These are phyloP conservation scores for Zasmidium cellare DNA, from an alignment of 2,329 filamentous ascomycete species.

Conservation along the genomic window DNA sequence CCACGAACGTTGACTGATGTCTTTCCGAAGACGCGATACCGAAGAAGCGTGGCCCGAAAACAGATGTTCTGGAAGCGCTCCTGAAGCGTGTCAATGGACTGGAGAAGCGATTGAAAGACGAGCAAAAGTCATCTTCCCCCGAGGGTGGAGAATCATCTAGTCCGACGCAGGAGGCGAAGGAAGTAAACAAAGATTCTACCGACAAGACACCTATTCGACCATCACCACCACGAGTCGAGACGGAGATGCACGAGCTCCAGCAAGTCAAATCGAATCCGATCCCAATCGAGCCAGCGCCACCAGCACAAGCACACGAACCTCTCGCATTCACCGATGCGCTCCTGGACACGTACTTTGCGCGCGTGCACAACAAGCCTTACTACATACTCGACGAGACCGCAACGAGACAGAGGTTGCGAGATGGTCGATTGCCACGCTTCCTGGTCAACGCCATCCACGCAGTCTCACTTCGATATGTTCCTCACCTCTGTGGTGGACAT, in stretches of 20 bases:
- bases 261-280: constrained; percentile 6
- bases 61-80: constrained; percentile 81
- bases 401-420: constrained; percentile 69
- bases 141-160: constrained; percentile 13
- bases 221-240: constrained; percentile 5
- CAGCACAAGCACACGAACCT: constrained; percentile 12
- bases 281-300: constrained; percentile 11
- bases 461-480: constrained; percentile 62
- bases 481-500: constrained; percentile 63
- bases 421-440: constrained; percentile 61
- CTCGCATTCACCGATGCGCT: constrained; percentile 28
- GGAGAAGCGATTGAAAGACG: constrained; percentile 71
- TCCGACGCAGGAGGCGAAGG: constrained; percentile 8
- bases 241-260: constrained; percentile 8
- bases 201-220: constrained; percentile 6
- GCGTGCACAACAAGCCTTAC: constrained; percentile 79
- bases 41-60: constrained; percentile 88
- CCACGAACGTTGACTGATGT: background rate
- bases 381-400: constrained; percentile 77
- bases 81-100: constrained; percentile 82
- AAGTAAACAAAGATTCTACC: background rate
- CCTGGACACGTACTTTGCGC: constrained; percentile 75
- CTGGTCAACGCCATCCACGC: constrained; percentile 56
- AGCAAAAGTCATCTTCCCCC: constrained; percentile 47
- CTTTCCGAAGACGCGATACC: constrained; percentile 70